Base-by-base conservation (phyloP, 192 early-diverging fungal species). In the Coemansia javaensis region DNA sequence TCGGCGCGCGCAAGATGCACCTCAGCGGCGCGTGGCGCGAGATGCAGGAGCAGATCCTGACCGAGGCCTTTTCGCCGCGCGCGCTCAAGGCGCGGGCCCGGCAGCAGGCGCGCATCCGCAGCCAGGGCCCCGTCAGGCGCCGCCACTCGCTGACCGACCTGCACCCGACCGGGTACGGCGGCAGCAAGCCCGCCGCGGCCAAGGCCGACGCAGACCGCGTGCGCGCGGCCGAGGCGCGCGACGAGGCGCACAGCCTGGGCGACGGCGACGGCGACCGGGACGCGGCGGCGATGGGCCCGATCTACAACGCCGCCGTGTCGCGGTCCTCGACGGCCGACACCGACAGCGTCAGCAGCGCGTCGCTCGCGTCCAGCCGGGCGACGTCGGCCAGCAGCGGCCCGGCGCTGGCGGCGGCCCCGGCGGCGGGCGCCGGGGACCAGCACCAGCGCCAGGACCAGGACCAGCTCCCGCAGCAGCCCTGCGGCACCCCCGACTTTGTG, bases 21-120 rank as follows among this genome's bases (percentile, higher is more conserved):
- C 48, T 77, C 21, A 73, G 57, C 51, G 69, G 78, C 40, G 58
- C 83, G 56, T 68, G 90, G 89, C 73, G 64, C 77, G 53, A 80
- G 39, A 78, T 92, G 52, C 90, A 90, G 59, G 87, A 91, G 64
- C 83, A 94, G 53, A 88, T 96, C 8, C 79, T 96, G 40, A 80
- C 81, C 31, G 95, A 98, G 32, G 93, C 92, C 0, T 79, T 98
- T 46, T 90, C 90, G 16, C 95, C 93, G 0, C 76, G 85, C 47
- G 84, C 90, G 16, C 56, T 98, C 15, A 78, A 82, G 34, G 81
- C 86, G 25, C 77, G 90, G 12, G 81, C 89, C 21, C 66, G 83
- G 18, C 86, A 85, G 48, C 75, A 79, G 44, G 76, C 69, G 10
- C 59, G 67, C 18, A 49, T 63, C 28, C 60, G 53, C 25, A 47